Base-by-base conservation (phyloP, 164 flowering plant genomes). In the Nelumbo lutea region DNA sequence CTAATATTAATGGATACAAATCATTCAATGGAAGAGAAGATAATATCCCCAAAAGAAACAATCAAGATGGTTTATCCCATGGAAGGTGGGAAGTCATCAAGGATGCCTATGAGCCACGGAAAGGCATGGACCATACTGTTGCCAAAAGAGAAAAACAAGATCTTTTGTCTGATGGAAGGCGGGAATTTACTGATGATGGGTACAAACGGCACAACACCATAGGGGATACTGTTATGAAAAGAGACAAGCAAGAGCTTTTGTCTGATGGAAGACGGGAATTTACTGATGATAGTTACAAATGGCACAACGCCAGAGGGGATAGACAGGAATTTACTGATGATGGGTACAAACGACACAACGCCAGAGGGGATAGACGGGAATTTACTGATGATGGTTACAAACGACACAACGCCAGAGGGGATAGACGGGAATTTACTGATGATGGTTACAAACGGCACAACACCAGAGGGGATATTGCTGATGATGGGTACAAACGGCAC, bases 181-280 rank as follows among this genome's bases (percentile, higher is more conserved):
- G 59, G 55, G 68, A 64, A 39, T 59, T 15, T 5, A 2, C 43
- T 13, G 48, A 74, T 59, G 63, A 59, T 14, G 72, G 38, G 50
- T 55, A 62, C 61, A 65, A 55, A 66, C 47, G 41, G 5, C 65
- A 3, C 27, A 61, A 38, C 42, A 48, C 42, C 9, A 62, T 41
- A 38, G 81, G 69, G 57, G 79, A 75, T 44, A 50, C 45, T n/a
- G 11, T 40, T 38, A 38, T 38, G 44, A 68, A 55, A 66, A 73
- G 65, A 70, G 76, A 66, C 38, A 62, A 64, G 1, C 75, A 52
- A 57, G 78, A 69, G 6, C 59, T 42, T 42, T 57, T 65, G 9
- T 72, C 64, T 59, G 73, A 6, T 51, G 72, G 69, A 51, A 76
- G 67, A 71, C 61, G 64, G 67, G 83, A 66, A 53, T 27, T 43